Percentiles rank a stretch among this genome's conserved stretches.
phyloP scores from a whole-genome alignment of 345 rosid genomes.

The Mangifera indica region DNA sequence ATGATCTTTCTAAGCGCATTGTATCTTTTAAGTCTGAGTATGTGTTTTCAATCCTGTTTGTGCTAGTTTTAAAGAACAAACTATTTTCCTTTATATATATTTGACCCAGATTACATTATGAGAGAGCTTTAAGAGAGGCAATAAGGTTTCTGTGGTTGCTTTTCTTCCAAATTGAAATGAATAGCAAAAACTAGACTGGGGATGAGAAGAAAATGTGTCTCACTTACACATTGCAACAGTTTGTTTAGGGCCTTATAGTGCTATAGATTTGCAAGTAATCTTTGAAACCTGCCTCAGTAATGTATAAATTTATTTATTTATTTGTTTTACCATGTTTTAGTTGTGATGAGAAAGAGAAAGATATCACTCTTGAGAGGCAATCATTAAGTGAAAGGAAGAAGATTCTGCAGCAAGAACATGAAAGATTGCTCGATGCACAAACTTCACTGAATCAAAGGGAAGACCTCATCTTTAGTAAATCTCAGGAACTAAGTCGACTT shows the following conservation, averaged over 20 bases:
- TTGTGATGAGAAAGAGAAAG: neutral
- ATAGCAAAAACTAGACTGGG: neutral
- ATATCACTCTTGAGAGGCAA: slow-evolving; percentile 49
- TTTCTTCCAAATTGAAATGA: neutral
- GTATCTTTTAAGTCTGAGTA: slow-evolving; percentile 75
- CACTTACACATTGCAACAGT: neutral
- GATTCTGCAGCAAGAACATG: slow-evolving; percentile 74
- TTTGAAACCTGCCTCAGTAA: neutral
- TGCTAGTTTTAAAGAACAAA: neutral
- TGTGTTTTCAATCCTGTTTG: slow-evolving; percentile 27
- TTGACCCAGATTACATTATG: neutral
- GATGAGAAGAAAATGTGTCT: neutral
- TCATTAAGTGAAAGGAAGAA: slow-evolving; percentile 70
- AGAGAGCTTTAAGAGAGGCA: neutral
- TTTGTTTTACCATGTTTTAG: neutral
- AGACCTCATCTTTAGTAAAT: slow-evolving; percentile 62
- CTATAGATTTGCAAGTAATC: neutral
- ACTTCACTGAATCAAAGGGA: slow-evolving; percentile 78
- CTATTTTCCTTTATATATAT: neutral
- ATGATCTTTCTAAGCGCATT: slow-evolving; percentile 64
- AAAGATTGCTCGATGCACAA: slow-evolving; percentile 73
- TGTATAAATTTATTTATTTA: too few relatives aligned
- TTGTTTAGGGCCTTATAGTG: neutral
- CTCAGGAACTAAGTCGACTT: slow-evolving; percentile 60
- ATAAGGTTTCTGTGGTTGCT: neutral